Conservation (phyloP, 306 rosid genomes). For the Erythrophleum fordii region DNA sequence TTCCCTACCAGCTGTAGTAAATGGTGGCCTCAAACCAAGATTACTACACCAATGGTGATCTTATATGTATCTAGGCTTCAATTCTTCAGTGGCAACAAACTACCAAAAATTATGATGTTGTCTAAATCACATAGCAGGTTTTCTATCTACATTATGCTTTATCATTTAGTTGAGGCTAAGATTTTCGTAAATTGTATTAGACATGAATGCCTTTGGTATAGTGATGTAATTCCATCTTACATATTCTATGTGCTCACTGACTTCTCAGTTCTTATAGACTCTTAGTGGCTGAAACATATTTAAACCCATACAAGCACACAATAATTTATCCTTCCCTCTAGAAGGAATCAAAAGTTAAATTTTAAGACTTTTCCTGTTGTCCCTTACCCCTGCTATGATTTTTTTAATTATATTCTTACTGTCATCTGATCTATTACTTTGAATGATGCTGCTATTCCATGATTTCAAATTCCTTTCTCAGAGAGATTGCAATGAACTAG, state of each 20-base stretch:
- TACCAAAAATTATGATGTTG: neutral
- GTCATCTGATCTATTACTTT: neutral
- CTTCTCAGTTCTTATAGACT: neutral
- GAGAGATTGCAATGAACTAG: constrained; percentile 23
- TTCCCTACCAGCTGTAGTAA: neutral
- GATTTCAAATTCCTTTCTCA: constrained; percentile 14
- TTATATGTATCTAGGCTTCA: neutral
- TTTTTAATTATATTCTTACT: neutral
- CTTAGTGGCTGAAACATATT: constrained; percentile 10
- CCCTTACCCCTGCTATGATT: neutral
- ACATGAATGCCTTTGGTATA: neutral
- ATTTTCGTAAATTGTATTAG: neutral
- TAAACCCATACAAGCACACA: constrained; percentile 20
- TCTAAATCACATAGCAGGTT: neutral
- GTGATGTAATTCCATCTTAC: neutral
- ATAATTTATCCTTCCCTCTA: constrained; percentile 15
- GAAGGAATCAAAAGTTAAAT: neutral
- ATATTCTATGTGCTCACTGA: neutral
- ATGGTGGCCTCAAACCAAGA: neutral
- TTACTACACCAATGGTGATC: neutral
- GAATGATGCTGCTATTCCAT: constrained; percentile 11
- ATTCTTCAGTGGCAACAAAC: neutral
- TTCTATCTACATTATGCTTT: neutral
- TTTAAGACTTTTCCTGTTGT: neutral
- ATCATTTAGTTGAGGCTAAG: neutral